Base-by-base conservation (phyloP, 345 rosid genomes). In the Schrenkiella parvula region DNA sequence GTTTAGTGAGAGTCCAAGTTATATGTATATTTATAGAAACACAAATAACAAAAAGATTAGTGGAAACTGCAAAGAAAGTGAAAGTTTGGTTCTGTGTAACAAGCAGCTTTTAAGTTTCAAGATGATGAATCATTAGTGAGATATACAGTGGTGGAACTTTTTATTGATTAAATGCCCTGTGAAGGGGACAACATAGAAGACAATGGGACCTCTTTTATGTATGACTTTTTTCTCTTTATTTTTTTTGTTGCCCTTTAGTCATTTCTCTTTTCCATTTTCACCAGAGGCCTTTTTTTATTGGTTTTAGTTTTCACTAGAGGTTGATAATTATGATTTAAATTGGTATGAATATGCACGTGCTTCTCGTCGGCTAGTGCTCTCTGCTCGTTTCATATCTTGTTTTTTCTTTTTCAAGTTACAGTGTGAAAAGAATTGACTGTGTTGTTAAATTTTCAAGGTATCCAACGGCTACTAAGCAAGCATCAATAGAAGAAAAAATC, bases 51-150 rank as follows among this genome's bases (percentile, higher is more conserved):
- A 41, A 41, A 1, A n/a, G 0, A 68, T 68, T 50, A 75, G 69
- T 68, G 74, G 74, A 74, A 48, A 58, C 68, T 58, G 78, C 42
- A 60, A 32, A 75, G 74, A 75, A 75, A 75, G 74, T 46, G 68
- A 75, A 75, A 75, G 74, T 52, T 75, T 75, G 79, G 79, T 52
- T 47, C 8, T 46, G 77, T 66, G 74, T 7, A 60, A 68, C 5
- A 50, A 68, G 11, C 55, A 75, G 74, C 73, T 51, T 51, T 68
- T 68, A 32, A 17, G 69, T 9, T 74, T 75, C 57, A 75, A 67
- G 74, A 68, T 42, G 12, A 53, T 52, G 79, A 75, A 75, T 75
- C 57, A 75, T 75, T 60, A 68, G 50, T 41, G 69, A 68, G 37
- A 66, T 22, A 59, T 3, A 67, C 70, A 52, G 70, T 75, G 64